A percentile compares a stretch with the other conserved stretches of the same genome.
These are phyloP conservation scores for Entomophthora muscae DNA, from an alignment of 371 early-diverging fungal species.

Conservation along the genomic window DNA sequence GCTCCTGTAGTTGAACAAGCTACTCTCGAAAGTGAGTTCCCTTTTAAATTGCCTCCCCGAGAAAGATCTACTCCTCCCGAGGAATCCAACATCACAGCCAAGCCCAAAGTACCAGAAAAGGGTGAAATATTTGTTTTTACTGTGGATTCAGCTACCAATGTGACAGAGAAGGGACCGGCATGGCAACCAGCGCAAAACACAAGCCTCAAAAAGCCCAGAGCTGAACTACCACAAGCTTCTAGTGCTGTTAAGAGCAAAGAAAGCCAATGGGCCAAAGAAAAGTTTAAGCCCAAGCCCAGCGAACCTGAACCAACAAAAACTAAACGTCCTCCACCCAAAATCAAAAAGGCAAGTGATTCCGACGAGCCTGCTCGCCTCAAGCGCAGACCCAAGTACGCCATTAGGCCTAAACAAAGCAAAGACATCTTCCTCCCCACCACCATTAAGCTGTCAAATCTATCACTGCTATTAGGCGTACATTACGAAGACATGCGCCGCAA, in stretches of 20 bases:
- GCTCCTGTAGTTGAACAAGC: not conserved
- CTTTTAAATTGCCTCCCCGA: not conserved
- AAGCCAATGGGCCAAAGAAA: not conserved
- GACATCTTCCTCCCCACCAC: constrained; percentile 70
- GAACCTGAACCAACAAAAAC: not conserved
- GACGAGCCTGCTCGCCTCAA: not conserved
- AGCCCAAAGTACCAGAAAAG: not conserved
- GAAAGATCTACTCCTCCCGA: not conserved
- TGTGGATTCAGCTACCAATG: not conserved
- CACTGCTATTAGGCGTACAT: constrained; percentile 46
- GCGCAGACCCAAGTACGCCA: not conserved
- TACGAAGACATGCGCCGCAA: constrained; percentile 17
- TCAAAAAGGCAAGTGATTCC: not conserved
- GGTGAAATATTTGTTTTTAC: not conserved
- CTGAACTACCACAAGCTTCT: not conserved
- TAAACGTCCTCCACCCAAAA: not conserved
- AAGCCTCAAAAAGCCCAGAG: not conserved
- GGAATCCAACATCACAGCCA: not conserved
- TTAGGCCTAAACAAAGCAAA: constrained; percentile 6
- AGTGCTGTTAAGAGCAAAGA: no score
- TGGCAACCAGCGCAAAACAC: no score
- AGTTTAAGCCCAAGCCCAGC: not conserved
- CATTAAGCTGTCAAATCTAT: constrained; percentile 63
- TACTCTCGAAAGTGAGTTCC: not conserved
- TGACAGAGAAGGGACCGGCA: not conserved